A percentile compares a stretch with the other conserved stretches of the same genome.
Conservation (phyloP, 495 filamentous ascomycete species). For the Penicillium manginii region DNA sequence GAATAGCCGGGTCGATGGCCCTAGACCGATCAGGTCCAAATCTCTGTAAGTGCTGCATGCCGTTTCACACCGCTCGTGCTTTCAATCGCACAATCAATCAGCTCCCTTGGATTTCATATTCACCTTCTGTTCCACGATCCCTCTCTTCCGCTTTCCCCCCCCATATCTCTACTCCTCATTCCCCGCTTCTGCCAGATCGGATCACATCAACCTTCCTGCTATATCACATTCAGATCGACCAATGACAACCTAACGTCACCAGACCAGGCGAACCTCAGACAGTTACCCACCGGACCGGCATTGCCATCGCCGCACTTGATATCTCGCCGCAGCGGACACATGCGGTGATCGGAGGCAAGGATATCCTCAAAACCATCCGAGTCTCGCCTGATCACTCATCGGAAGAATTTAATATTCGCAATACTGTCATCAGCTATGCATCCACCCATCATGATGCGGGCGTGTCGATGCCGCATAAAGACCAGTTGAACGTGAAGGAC, state of each 20-base stretch:
- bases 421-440: slow-evolving; percentile 71
- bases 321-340: slow-evolving; percentile 74
- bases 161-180: neutral
- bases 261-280: slow-evolving; percentile 74
- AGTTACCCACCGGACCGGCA: slow-evolving; percentile 70
- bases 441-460: slow-evolving; percentile 59
- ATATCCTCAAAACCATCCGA: slow-evolving; percentile 81
- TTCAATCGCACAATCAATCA: slow-evolving; percentile 1
- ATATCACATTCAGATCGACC: slow-evolving; percentile 6
- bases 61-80: slow-evolving; percentile 27
- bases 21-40: slow-evolving; percentile 46
- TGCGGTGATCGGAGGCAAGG: slow-evolving; percentile 79
- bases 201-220: neutral
- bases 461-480: slow-evolving; percentile 59
- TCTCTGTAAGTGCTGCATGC: slow-evolving; percentile 40
- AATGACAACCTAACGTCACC: slow-evolving; percentile 29
- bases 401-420: slow-evolving; percentile 80
- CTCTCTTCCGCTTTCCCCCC: slow-evolving; percentile 2
- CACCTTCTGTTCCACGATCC: neutral
- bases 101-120: slow-evolving; percentile 7
- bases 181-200: slow-evolving; percentile 4
- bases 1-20: slow-evolving; percentile 39
- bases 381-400: slow-evolving; percentile 70
- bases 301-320: slow-evolving; percentile 76
- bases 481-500: slow-evolving; percentile 80